phyloP scores from a whole-genome alignment of 306 rosid species.

The Albizia julibrissin region DNA sequence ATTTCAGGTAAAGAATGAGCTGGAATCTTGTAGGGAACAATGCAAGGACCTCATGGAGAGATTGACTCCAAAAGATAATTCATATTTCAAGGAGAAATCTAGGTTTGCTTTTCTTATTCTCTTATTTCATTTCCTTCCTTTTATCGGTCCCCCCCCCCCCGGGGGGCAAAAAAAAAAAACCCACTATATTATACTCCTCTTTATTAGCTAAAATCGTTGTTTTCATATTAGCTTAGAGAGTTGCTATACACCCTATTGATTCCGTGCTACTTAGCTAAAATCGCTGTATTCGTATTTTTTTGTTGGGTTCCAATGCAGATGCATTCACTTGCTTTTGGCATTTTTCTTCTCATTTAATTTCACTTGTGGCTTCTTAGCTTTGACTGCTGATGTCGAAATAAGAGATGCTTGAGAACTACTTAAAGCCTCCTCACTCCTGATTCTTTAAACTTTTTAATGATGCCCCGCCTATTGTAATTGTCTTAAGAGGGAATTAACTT shows the following conservation, averaged over 20 bases:
- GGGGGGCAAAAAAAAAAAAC: too few species aligned
- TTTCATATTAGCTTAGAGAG: not conserved
- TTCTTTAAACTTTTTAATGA: not conserved
- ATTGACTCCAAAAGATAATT: constrained; percentile 41
- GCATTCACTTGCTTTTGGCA: not conserved
- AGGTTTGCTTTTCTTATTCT: constrained; percentile 45
- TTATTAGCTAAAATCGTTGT: too few species aligned
- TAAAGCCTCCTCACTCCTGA: not conserved
- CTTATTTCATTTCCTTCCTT: not conserved
- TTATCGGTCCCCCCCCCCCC: not conserved
- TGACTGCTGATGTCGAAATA: too few species aligned
- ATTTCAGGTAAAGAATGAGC: constrained; percentile 61
- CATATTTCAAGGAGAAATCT: constrained; percentile 43
- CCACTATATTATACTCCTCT: not conserved
- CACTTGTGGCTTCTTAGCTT: not conserved
- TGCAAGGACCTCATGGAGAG: constrained; percentile 50
- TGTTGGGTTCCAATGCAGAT: not conserved
- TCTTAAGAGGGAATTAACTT: not conserved
- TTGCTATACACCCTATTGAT: not conserved
- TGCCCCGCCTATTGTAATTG: not conserved
- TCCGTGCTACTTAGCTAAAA: not conserved
- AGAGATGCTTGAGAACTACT: constrained; percentile 10
- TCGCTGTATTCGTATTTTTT: not conserved
- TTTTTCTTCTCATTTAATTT: not conserved
- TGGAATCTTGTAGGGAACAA: constrained; percentile 65